These are phyloP conservation scores for Cordyceps sp. DNA, from an alignment of 2,329 filamentous ascomycete species.

Conservation along the genomic window DNA sequence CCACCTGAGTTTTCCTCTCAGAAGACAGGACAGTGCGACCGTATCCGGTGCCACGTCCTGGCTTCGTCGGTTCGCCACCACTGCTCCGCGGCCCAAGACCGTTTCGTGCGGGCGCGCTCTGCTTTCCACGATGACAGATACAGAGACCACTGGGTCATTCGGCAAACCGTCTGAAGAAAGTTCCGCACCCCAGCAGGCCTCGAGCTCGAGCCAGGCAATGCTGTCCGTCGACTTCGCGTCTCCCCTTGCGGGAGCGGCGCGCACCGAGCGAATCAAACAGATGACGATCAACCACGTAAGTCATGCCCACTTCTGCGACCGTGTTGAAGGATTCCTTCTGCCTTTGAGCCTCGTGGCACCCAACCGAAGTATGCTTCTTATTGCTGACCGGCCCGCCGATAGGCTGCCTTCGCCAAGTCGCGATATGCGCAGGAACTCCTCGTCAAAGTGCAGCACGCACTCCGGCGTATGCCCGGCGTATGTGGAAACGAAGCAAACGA, in stretches of 20 bases:
- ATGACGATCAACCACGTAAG: constrained; percentile 22
- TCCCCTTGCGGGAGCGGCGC: constrained; percentile 18
- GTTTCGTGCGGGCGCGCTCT: too few relatives aligned
- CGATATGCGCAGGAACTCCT: constrained; percentile 18
- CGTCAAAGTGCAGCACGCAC: constrained; percentile 18
- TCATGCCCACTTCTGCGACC: too few relatives aligned
- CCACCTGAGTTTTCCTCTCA: too few relatives aligned
- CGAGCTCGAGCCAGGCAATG: constrained; percentile 8
- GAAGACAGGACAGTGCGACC: too few relatives aligned
- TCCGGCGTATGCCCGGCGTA: constrained; percentile 22
- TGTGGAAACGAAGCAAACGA: constrained; percentile 17
- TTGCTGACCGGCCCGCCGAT: not conserved
- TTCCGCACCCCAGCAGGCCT: too few relatives aligned
- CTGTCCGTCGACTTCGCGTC: constrained; percentile 22
- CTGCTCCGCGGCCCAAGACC: too few relatives aligned
- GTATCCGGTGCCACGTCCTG: too few relatives aligned
- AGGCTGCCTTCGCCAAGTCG: constrained; percentile 19
- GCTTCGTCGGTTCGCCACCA: too few relatives aligned
- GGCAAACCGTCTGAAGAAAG: not conserved
- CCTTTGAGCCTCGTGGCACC: not conserved
- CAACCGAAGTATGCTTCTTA: too few relatives aligned
- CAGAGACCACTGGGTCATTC: not conserved
- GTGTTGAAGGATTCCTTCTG: too few relatives aligned
- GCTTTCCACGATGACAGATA: not conserved
- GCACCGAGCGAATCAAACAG: constrained; percentile 18